Percentiles rank a stretch among this genome's conserved stretches.
phyloP scores from a whole-genome alignment of 768 basidiomycete species.

The Leccinum barrowsii region DNA sequence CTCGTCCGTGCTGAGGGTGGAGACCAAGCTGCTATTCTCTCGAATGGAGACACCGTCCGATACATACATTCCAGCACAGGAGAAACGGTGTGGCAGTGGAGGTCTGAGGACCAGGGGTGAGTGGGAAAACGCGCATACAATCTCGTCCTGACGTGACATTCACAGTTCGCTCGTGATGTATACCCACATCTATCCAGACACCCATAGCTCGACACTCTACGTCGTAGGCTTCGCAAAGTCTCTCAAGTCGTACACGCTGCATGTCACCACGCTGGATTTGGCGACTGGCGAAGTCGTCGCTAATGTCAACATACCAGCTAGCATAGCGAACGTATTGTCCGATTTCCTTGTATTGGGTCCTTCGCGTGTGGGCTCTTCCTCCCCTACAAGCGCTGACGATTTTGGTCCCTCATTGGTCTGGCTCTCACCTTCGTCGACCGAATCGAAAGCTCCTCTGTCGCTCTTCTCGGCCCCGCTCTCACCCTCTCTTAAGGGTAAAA shows the following conservation, averaged over 20 bases:
- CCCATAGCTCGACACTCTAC: constrained; percentile 52
- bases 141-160: neutral
- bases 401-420: constrained; percentile 31
- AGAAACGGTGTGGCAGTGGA: constrained; percentile 66
- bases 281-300: constrained; percentile 49
- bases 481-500: constrained; percentile 48
- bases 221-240: constrained; percentile 44
- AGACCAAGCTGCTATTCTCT: constrained; percentile 42
- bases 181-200: constrained; percentile 55
- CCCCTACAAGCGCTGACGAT: neutral
- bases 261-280: constrained; percentile 59
- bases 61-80: constrained; percentile 51
- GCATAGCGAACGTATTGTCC: constrained; percentile 32
- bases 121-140: constrained; percentile 16
- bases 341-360: constrained; percentile 37
- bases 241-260: constrained; percentile 55
- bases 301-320: constrained; percentile 52
- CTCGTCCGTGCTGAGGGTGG: constrained; percentile 31
- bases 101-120: constrained; percentile 64
- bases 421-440: constrained; percentile 27
- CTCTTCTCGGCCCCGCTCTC: constrained; percentile 41
- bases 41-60: constrained; percentile 57
- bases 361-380: constrained; percentile 2
- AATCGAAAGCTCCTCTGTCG: constrained; percentile 10
- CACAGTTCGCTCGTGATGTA: constrained; percentile 62